Percentiles rank a stretch among this genome's conserved stretches.
Conservation (phyloP, 805 yeast genomes). For the Candida saitoana region DNA sequence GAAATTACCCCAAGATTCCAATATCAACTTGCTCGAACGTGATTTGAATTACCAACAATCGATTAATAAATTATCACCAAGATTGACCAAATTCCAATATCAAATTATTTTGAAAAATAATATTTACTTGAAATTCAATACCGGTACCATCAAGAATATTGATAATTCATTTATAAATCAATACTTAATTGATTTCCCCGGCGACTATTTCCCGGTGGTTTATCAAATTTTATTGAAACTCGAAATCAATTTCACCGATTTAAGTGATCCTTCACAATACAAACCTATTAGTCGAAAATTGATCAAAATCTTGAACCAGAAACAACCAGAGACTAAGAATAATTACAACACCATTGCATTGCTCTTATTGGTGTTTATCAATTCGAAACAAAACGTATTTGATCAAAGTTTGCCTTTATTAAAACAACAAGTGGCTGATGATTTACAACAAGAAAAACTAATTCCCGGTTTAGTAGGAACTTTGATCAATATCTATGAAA, state of each 20-base stretch:
- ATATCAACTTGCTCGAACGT: slow-evolving; percentile 30
- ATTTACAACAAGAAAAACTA: slow-evolving; percentile 21
- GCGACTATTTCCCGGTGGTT: slow-evolving; percentile 28
- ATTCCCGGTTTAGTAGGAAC: slow-evolving; percentile 50
- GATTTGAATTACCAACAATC: slow-evolving; percentile 31
- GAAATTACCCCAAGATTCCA: slow-evolving; percentile 11
- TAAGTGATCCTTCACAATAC: slow-evolving; percentile 13
- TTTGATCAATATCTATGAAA: slow-evolving; percentile 47
- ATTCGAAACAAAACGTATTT: slow-evolving; percentile 16
- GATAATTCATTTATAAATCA: slow-evolving; percentile 14
- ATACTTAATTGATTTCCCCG: slow-evolving; percentile 20
- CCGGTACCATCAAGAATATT: slow-evolving; percentile 33
- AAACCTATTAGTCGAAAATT: slow-evolving; percentile 18
- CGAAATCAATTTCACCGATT: slow-evolving; percentile 24
- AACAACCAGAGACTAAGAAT: not conserved
- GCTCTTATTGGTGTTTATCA: slow-evolving; percentile 26
- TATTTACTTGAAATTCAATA: slow-evolving; percentile 35
- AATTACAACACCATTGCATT: slow-evolving; percentile 21
- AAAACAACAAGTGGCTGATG: slow-evolving; percentile 24
- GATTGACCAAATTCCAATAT: slow-evolving; percentile 36
- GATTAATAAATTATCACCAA: slow-evolving; percentile 30
- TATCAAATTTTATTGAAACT: slow-evolving; percentile 28
- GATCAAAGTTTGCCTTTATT: slow-evolving; percentile 32
- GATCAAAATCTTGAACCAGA: slow-evolving; percentile 14
- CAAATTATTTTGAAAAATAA: slow-evolving; percentile 41